These are phyloP conservation scores for Fusarium tupiense DNA, from an alignment of 2,329 filamentous ascomycete species.

Conservation along the genomic window DNA sequence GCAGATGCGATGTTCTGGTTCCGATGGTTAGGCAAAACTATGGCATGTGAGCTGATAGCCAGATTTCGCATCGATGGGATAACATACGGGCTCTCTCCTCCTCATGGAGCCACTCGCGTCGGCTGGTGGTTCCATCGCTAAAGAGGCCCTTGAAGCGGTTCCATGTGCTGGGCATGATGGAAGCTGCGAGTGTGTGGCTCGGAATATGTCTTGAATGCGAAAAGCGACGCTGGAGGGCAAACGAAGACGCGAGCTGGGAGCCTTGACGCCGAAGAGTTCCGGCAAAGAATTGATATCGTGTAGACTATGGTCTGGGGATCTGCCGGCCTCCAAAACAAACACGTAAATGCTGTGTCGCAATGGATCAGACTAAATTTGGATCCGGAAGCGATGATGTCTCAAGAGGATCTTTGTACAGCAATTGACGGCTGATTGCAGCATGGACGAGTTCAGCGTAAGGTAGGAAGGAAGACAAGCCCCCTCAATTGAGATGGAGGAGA, in stretches of 20 bases:
- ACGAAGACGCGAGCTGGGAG: not conserved
- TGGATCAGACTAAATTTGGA: slow-evolving; percentile 15
- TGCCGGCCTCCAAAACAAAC: slow-evolving; percentile 3
- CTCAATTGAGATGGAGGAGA: not conserved
- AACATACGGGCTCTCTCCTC: slow-evolving; percentile 57
- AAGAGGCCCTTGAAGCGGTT: slow-evolving; percentile 46
- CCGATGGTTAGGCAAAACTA: slow-evolving; percentile 73
- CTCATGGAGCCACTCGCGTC: slow-evolving; percentile 53
- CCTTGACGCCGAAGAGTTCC: not conserved
- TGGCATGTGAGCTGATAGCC: not conserved
- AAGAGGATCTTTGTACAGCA: slow-evolving; percentile 23
- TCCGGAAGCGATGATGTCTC: slow-evolving; percentile 31
- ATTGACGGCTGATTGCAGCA: slow-evolving; percentile 35
- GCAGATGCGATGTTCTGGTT: slow-evolving; percentile 70
- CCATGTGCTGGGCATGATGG: slow-evolving; percentile 42
- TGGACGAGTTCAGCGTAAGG: slow-evolving; percentile 6
- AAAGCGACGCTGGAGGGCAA: not conserved
- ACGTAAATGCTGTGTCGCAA: slow-evolving; percentile 26
- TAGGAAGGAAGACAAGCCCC: not conserved
- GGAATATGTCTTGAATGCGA: not conserved
- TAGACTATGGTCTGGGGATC: not conserved
- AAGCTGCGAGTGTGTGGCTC: slow-evolving; percentile 11
- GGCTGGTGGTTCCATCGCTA: slow-evolving; percentile 36
- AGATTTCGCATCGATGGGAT: not conserved
- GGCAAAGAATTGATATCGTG: slow-evolving; percentile 4